Conservation (phyloP, 352 stramenopile genomes). For the Globisporangium middletonii region DNA sequence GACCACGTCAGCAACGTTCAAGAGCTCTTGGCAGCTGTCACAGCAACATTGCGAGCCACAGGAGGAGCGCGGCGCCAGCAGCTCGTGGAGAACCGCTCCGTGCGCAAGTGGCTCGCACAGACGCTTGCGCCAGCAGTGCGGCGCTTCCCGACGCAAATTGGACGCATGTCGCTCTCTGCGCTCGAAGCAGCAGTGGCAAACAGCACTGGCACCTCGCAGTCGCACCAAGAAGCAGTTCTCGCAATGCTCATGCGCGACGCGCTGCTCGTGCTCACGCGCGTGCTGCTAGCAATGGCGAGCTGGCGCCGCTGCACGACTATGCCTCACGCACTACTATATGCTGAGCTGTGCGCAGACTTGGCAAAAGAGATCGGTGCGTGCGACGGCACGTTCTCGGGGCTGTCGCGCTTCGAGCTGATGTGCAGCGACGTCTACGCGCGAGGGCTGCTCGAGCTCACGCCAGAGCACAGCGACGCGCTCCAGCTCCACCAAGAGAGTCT, state of each 20-base stretch:
- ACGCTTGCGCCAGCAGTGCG: conserved; percentile 10
- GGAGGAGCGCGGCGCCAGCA: background rate
- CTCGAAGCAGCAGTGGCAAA: background rate
- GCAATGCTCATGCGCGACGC: conserved; percentile 27
- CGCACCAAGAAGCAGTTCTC: conserved; percentile 4
- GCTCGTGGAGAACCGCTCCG: conserved; percentile 8
- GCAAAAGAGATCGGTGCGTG: conserved; percentile 21
- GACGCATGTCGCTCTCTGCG: background rate
- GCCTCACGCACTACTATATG: conserved; percentile 26
- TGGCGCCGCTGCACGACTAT: conserved; percentile 42
- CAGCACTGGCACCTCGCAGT: background rate
- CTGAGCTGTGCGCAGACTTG: conserved; percentile 41
- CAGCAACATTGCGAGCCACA: background rate
- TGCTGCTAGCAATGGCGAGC: conserved; percentile 35
- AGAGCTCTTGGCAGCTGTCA: conserved; percentile 2
- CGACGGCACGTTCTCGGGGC: conserved; percentile 1
- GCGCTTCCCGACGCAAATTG: conserved; percentile 5
- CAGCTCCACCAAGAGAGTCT: conserved; percentile 43
- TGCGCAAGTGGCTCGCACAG: conserved; percentile 15
- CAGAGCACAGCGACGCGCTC: conserved; percentile 31
- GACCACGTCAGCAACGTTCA: background rate
- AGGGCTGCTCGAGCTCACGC: conserved; percentile 26
- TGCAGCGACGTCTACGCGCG: conserved; percentile 34
- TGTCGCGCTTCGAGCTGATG: conserved; percentile 37
- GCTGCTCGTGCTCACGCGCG: conserved; percentile 32